Conservation (phyloP, 768 basidiomycete species). For the Chiua virens region DNA sequence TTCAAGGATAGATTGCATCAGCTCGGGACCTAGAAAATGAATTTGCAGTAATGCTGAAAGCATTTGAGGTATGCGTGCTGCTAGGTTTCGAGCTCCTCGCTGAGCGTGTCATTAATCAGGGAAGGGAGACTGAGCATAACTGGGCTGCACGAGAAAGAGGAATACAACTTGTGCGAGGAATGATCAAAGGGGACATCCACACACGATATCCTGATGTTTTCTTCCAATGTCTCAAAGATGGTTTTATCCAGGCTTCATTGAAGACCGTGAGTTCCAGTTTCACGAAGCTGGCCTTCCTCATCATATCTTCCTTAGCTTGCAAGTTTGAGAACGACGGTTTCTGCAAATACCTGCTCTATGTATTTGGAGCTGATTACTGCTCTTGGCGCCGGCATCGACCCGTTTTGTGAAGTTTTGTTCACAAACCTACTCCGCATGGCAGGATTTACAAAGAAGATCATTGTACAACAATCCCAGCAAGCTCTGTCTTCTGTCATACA, state of each 20-base stretch:
- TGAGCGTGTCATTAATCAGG: conserved; percentile 44
- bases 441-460: conserved; percentile 89
- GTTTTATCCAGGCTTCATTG: conserved; percentile 77
- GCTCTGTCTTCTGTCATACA: conserved; percentile 66
- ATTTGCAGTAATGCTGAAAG: conserved; percentile 73
- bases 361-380: conserved; percentile 71
- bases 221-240: conserved; percentile 68
- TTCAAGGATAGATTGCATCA: conserved; percentile 67
- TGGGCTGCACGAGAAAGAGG: conserved; percentile 84
- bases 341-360: conserved; percentile 72
- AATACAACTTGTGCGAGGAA: conserved; percentile 77
- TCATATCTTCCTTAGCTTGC: conserved; percentile 52
- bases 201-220: conserved; percentile 73
- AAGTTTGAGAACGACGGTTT: conserved; percentile 90
- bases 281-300: background rate
- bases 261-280: conserved; percentile 67
- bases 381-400: conserved; percentile 71
- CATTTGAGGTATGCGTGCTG: conserved; percentile 66
- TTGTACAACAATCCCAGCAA: conserved; percentile 81
- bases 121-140: conserved; percentile 97
- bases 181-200: conserved; percentile 86
- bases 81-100: background rate
- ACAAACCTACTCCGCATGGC: conserved; percentile 84
- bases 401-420: conserved; percentile 73
- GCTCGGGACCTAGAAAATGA: conserved; percentile 82